Conservation (phyloP, 345 rosid species). For the Acer negundo region DNA sequence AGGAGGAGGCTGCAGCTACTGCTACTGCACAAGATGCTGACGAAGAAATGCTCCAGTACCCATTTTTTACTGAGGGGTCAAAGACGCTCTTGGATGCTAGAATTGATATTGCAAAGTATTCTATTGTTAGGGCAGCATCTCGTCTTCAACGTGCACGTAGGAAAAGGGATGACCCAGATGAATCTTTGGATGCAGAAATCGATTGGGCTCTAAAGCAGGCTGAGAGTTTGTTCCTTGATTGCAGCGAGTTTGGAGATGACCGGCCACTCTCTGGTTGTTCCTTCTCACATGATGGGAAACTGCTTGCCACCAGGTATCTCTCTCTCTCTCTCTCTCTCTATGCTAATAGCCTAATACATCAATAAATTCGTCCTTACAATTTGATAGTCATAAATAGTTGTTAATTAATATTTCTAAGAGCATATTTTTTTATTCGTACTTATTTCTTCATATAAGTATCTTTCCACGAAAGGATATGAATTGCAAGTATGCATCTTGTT, state of each 20-base stretch:
- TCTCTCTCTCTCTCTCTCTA: constrained; percentile 20
- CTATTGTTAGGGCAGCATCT: constrained; percentile 62
- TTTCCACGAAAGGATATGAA: too few relatives aligned
- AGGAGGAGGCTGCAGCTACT: constrained; percentile 65
- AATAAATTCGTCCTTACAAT: neutral
- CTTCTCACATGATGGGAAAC: constrained; percentile 74
- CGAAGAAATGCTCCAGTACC: constrained; percentile 71
- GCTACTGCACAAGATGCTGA: constrained; percentile 41
- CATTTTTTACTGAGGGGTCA: constrained; percentile 86
- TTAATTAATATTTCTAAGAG: neutral
- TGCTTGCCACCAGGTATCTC: constrained; percentile 85
- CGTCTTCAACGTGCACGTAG: constrained; percentile 74
- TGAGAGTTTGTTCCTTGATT: constrained; percentile 65
- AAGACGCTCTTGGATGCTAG: constrained; percentile 73
- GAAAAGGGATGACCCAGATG: constrained; percentile 90
- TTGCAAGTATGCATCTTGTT: neutral
- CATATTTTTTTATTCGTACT: neutral
- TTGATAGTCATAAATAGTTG: neutral
- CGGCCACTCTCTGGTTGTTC: constrained; percentile 94
- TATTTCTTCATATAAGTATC: neutral
- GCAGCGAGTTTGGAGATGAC: constrained; percentile 89
- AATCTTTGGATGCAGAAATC: constrained; percentile 83
- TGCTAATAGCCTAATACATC: neutral
- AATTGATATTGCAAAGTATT: constrained; percentile 71
- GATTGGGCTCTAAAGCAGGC: constrained; percentile 77